Conservation (phyloP, 176 grass and related monocot species). For the Triticum monococcum region DNA sequence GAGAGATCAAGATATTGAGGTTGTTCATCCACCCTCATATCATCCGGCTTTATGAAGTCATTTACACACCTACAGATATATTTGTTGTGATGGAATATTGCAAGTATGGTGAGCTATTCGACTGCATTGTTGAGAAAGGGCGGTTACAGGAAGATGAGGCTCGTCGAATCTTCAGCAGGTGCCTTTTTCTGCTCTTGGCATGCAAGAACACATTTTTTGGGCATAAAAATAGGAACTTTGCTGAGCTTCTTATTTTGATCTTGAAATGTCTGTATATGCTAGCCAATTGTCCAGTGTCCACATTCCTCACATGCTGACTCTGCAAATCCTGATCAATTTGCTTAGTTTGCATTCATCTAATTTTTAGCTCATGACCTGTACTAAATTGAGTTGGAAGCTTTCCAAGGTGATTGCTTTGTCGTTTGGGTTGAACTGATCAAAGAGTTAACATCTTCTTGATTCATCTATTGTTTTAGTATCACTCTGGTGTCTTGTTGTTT, state of each 20-base stretch:
- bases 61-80: slow-evolving; percentile 80
- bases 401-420: slow-evolving; percentile 1
- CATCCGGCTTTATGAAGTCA: slow-evolving; percentile 93
- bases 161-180: slow-evolving; percentile 95
- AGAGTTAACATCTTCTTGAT: neutral
- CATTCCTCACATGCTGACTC: neutral
- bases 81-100: slow-evolving; percentile 95
- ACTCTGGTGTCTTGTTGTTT: neutral
- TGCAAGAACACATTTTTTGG: neutral
- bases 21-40: slow-evolving; percentile 95
- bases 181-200: neutral
- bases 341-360: neutral
- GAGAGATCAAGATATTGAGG: slow-evolving; percentile 94
- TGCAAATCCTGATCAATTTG: neutral
- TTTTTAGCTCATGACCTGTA: neutral
- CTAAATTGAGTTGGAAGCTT: neutral
- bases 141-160: slow-evolving; percentile 85
- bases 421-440: neutral
- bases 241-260: slow-evolving; percentile 10
- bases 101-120: slow-evolving; percentile 85
- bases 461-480: neutral
- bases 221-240: neutral
- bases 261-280: neutral
- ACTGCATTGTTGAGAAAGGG: slow-evolving; percentile 93
- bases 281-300: neutral